A percentile compares a stretch with the other conserved stretches of the same genome.
Evolutionary conservation across 2,329 filamentous ascomycete genomes (phyloP).

Genomic region (Huntiella omanensis): DNA sequence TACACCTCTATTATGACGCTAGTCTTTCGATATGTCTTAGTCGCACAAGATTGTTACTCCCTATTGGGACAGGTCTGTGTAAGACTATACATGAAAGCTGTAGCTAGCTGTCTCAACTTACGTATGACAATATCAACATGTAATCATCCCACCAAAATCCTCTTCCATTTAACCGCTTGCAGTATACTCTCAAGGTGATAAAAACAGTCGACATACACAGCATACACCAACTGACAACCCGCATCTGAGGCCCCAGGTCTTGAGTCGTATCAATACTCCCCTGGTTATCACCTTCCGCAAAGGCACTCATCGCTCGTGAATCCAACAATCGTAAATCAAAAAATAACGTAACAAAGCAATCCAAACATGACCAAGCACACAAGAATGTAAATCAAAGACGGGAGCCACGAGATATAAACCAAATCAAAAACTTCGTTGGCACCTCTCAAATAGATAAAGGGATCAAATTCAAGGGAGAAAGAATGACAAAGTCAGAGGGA

Average conservation of each 20-base stretch:
- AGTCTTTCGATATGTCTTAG: not conserved
- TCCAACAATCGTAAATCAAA: too few relatives aligned
- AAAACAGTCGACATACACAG: constrained; percentile 13
- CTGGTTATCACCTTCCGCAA: not conserved
- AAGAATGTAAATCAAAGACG: too few relatives aligned
- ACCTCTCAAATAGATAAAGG: too few relatives aligned
- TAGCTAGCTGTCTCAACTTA: constrained; percentile 12
- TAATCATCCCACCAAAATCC: constrained; percentile 17
- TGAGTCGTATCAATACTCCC: constrained; percentile 1
- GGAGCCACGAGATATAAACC: too few relatives aligned
- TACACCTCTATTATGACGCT: not conserved
- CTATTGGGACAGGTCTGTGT: not conserved
- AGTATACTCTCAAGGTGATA: constrained; percentile 14
- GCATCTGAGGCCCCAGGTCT: constrained; percentile 10
- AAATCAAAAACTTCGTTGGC: too few relatives aligned
- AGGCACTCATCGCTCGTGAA: constrained; percentile 5
- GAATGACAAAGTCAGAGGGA: too few relatives aligned
- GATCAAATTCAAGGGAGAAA: too few relatives aligned
- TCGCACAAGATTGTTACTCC: not conserved
- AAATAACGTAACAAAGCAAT: too few relatives aligned
- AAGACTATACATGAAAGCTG: not conserved
- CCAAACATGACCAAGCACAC: too few relatives aligned
- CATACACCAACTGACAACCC: constrained; percentile 13
- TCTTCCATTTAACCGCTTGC: constrained; percentile 14
- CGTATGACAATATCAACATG: constrained; percentile 15